Base-by-base conservation (phyloP, 1,284 basidiomycete species). In the Sanghuangporus weigelae region DNA sequence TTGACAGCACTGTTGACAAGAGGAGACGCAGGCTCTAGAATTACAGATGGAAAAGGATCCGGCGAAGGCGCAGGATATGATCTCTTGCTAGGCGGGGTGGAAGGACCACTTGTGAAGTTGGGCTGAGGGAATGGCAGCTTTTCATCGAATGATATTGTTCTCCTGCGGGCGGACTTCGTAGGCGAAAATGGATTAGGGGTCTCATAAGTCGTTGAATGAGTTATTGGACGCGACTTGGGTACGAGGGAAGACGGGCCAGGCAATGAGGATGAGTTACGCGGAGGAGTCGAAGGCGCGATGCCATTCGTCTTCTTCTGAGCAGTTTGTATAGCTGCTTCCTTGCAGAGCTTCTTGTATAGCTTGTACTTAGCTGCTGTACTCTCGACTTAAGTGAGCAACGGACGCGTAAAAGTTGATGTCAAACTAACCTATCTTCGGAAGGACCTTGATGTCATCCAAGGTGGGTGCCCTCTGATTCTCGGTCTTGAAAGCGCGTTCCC, bases 181-280 rank as follows among this genome's bases (percentile, higher is more conserved):
- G 90, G 90, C 50, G 90, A 92, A 74, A 92, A 92, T 10, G 90
- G 90, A 71, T 92, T 92, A 67, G 82, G 85, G 0, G 81, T 77
- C 12, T 78, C 72, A 39, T 86, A 81, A 10, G 79, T 77, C 46
- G 82, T 79, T 53, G 78, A 69, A 66, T 81, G 80, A 53, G 82
- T 73, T 38, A 31, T 36, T 35, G 78, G 69, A 68, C 83, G 83
- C 39, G 85, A 72, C 68, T 78, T 81, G 23, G 79, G 76, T 31
- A 81, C 69, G 63, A 79, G 73, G 40, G 73, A 76, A 65, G 74
- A 77, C 56, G 75, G 60, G 69, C 71, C 60, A n/a, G 69, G 70
- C 59, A 64, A 68, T 72, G 72, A 71, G 59, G 71, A 72, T n/a
- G 77, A 73, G 26, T 71, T 59, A 14, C 55, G 70, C 16, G 77